Conservation (phyloP, 345 rosid genomes). For the Eucalyptus caleyi region DNA sequence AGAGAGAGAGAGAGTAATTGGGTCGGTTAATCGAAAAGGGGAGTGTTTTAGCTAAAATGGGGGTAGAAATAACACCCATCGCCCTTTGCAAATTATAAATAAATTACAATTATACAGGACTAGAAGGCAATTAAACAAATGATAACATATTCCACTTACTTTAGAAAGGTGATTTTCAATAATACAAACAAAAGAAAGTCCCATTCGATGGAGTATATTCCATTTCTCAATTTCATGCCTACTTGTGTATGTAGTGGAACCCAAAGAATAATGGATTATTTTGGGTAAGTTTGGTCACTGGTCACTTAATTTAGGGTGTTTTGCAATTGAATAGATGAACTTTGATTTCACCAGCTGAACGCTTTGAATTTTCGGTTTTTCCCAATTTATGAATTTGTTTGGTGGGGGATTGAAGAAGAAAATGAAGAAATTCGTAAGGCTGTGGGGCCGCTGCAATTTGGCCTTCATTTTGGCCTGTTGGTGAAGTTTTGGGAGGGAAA, state of each 20-base stretch:
- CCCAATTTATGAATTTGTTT: background rate
- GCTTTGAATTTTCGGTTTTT: background rate
- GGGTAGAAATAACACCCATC: too few species aligned
- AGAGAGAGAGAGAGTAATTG: too few species aligned
- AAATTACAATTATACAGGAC: background rate
- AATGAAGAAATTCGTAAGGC: too few species aligned
- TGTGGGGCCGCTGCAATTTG: too few species aligned
- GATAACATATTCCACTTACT: background rate
- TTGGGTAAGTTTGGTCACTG: background rate
- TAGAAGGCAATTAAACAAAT: background rate
- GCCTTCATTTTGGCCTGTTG: too few species aligned
- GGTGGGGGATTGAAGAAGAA: too few species aligned
- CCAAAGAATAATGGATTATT: background rate
- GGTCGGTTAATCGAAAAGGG: too few species aligned
- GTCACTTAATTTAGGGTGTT: background rate
- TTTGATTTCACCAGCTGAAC: background rate
- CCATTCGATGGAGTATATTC: background rate
- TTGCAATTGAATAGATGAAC: background rate
- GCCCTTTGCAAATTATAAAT: too few species aligned
- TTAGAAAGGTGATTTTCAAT: background rate
- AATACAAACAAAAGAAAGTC: background rate
- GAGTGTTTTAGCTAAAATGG: too few species aligned
- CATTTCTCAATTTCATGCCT: background rate
- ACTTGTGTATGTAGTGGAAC: background rate
- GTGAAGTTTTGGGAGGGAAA: too few species aligned